Evolutionary conservation across 2,329 filamentous ascomycete genomes (phyloP), one percentile per base, ranked within the genome.

Genomic region (Cladophialophora chaetospira): DNA sequence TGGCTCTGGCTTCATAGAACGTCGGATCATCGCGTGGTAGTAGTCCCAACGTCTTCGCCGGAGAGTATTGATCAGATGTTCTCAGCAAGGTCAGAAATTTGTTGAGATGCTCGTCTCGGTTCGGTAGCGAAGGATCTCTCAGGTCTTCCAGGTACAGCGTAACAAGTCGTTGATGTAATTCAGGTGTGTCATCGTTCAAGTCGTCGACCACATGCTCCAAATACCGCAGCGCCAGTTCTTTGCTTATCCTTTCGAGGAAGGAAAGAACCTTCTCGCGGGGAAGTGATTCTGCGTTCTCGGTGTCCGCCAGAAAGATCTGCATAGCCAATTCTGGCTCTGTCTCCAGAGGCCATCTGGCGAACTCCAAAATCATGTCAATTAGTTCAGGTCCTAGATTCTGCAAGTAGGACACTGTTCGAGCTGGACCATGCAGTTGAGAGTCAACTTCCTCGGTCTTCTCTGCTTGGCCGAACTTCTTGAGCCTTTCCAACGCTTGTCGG

Each of bases 291-390:
- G 94, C 92, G 67, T 97, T 97, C 69, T 96, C 91, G 1, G 91
- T 94, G 70, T 99, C 94, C 1, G 89, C 90, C 0, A 94, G 75
- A 72, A 99, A 99, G 0, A 99, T 82, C 63, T 97, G 91, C 88
- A 99, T 95, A 3, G 88, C 92, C 35, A 90, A 75, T 1, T 85
- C 80, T 0, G 91, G 84, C 60, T 90, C 85, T 11, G 81, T 82
- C 53, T 82, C 81, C 13, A 99, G 73, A 0, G 91, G 89, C 94
- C 94, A 99, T 64, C 88, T 87, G 0, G 90, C 88, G 69, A 95
- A 96, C 71, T 97, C 90, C 3, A 99, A 79, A 15, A 97, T 91
- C 23, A 97, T 80, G 66, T 96, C 91, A 52, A 96, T 90, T 75
- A 92, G 85, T 21, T 93, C 90, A 0, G 93, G 88, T 0, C 92